Evolutionary conservation across 192 early-diverging fungal genomes (phyloP).

Genomic region (Coemansia sp.): DNA sequence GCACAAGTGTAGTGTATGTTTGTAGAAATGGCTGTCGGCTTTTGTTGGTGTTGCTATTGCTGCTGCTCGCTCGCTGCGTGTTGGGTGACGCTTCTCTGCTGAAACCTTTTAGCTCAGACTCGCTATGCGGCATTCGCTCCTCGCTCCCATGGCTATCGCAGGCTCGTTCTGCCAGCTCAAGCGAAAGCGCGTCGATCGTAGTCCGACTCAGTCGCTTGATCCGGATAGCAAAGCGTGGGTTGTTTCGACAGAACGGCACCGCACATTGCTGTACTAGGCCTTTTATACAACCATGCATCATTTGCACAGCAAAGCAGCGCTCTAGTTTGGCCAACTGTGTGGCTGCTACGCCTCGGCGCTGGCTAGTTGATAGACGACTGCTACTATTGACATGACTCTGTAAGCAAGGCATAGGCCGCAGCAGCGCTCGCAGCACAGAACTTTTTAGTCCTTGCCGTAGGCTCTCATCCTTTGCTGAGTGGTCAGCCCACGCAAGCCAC

Average conservation of each 20-base stretch:
- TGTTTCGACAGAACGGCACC: constrained; percentile 27
- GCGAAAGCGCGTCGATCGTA: constrained; percentile 15
- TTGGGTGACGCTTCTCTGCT: not conserved
- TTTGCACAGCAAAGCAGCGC: constrained; percentile 19
- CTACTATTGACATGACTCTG: not conserved
- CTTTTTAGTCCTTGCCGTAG: constrained; percentile 18
- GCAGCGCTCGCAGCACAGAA: constrained; percentile 17
- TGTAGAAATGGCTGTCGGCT: constrained; percentile 10
- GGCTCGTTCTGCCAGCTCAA: constrained; percentile 32
- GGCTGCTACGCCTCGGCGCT: not conserved
- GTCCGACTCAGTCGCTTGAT: constrained; percentile 7
- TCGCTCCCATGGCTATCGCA: not conserved
- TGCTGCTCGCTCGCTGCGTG: constrained; percentile 1
- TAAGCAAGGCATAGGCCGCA: constrained; percentile 14
- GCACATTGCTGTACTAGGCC: constrained; percentile 8
- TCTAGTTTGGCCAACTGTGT: not conserved
- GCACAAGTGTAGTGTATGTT: constrained; percentile 13
- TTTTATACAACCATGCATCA: constrained; percentile 23
- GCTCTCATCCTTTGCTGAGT: constrained; percentile 13
- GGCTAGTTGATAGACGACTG: not conserved
- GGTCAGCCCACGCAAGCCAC: constrained; percentile 27
- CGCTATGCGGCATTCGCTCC: constrained; percentile 31
- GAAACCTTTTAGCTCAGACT: not conserved
- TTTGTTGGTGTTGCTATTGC: not conserved
- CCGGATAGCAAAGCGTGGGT: constrained; percentile 11